Evolutionary conservation across 805 yeast genomes (phyloP), one percentile per base, ranked within the genome.

Genomic region (Limtongia smithiae): DNA sequence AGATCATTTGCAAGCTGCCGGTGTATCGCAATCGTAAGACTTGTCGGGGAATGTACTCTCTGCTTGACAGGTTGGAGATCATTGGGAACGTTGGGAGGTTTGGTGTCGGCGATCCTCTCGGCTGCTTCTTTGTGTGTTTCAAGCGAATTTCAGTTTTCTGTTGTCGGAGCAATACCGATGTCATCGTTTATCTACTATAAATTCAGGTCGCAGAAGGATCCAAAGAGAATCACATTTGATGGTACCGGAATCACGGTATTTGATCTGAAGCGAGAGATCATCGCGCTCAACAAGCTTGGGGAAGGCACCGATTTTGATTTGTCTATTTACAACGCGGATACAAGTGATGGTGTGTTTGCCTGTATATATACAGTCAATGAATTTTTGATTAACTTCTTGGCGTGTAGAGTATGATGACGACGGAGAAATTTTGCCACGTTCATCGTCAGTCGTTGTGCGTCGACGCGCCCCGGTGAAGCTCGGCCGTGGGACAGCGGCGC

Each of bases 241-340:
- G 99, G 98, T 18, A 91, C 98, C 0, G 97, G 97, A 25, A 80
- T 93, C 36, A 87, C 95, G 1, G 95, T 90, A 1, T 93, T 91
- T 69, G 99, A 93, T 63, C 71, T 93, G 52, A 93, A 93, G 68
- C 81, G 91, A 54, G 97, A 93, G 60, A 88, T 93, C 44, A 84
- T 93, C 37, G 67, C 76, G 17, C 86, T 81, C 34, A 91, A 90
- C 67, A 85, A 81, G 60, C 72, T 93, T 14, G 88, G 90, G 4
- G 82, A 81, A 51, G 94, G 96, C 1, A 78, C 82, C 2, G 96
- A 87, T 63, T 89, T 90, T 61, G 93, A 87, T 63, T 70, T 93
- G 34, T 69, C 78, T 38, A 62, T 93, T 15, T 85, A 78, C 63
- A 84, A 82, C 60, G 82, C 84, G 3, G 89, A 84, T 58, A 79